Base-by-base conservation (phyloP, 1,284 basidiomycete genomes). In the Papiliotrema fonsecae region DNA sequence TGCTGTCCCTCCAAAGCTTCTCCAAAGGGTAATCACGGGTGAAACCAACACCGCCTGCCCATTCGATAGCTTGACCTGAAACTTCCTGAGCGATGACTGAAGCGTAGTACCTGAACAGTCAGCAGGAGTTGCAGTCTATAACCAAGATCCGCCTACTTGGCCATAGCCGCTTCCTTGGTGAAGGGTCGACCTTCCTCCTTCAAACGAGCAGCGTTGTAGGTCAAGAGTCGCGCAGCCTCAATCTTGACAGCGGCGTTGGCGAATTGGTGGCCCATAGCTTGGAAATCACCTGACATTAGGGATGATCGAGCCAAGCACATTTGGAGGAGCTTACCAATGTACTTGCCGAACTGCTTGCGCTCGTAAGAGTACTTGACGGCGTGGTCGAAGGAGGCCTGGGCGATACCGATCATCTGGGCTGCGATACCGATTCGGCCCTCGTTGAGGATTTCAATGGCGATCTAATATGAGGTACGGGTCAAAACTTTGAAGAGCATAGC, bases 341-440 rank as follows among this genome's bases (percentile, higher is more conserved):
- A 79, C 72, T 96, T 86, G 16, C 92, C 92, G 67, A 97, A 97
- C 75, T 98, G 94, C 64, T 82, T 81, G 48, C 96, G 86, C 70
- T 94, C 83, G 74, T 89, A 94, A 2, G 94, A 89, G 75, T 97
- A 97, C 0, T 87, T 85, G 19, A 98, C 85, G 2, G 88, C 80
- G 70, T 92, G 89, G 72, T 93, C 85, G 65, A 97, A 98, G 4
- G 92, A 93, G 30, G 94, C 94, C 69, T 97, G 92, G 2, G 96
- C 96, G 28, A 97, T 83, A 36, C 96, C 96, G 55, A 98, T 79
- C 89, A 93, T 92, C 71, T 93, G 89, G 2, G 90, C 93, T 22
- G 93, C 96, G 58, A 98, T 97, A 42, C 94, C 96, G 58, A 98
- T 96, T 51, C 94, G 87, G 39, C 89, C 93, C 76, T 98, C 94